Evolutionary conservation across 2,329 filamentous ascomycete species (phyloP).

Genomic region (Colletotrichum somersetense): DNA sequence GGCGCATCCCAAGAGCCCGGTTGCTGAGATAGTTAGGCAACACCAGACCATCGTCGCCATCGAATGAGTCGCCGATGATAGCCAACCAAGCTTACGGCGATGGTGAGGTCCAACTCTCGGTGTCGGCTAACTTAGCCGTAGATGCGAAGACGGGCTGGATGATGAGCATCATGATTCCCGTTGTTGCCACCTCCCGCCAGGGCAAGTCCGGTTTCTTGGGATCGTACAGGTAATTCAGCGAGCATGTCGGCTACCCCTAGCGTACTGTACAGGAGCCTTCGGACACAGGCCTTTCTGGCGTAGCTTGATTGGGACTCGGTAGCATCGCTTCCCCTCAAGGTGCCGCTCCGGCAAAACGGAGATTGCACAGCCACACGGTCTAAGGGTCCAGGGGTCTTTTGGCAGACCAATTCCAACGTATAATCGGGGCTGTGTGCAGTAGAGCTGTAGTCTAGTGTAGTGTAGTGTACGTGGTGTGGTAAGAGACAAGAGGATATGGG

Average conservation of each 20-base stretch:
- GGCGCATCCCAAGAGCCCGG: slow-evolving; percentile 1
- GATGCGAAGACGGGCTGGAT: slow-evolving; percentile 32
- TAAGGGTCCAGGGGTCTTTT: slow-evolving; percentile 37
- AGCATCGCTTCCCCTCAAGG: not conserved
- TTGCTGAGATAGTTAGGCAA: too few species aligned
- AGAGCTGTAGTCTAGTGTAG: not conserved
- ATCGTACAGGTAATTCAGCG: slow-evolving; percentile 1
- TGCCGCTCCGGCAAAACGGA: slow-evolving; percentile 22
- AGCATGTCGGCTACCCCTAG: slow-evolving; percentile 11
- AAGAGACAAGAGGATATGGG: not conserved
- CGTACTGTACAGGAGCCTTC: too few species aligned
- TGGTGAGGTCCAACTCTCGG: not conserved
- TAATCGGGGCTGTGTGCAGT: not conserved
- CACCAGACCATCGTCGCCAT: too few species aligned
- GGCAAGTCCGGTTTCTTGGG: slow-evolving; percentile 4
- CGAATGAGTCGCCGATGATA: too few species aligned
- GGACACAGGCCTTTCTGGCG: slow-evolving; percentile 15
- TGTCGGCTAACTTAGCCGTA: slow-evolving; percentile 20
- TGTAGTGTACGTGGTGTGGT: not conserved
- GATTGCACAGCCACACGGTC: slow-evolving; percentile 40
- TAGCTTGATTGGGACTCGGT: slow-evolving; percentile 25
- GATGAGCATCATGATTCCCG: slow-evolving; percentile 9
- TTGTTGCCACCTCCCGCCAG: slow-evolving; percentile 5
- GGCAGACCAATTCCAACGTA: slow-evolving; percentile 49
- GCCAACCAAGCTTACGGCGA: too few species aligned